phyloP scores from a whole-genome alignment of 179 eudicot genomes.

The Silene noctiflora region DNA sequence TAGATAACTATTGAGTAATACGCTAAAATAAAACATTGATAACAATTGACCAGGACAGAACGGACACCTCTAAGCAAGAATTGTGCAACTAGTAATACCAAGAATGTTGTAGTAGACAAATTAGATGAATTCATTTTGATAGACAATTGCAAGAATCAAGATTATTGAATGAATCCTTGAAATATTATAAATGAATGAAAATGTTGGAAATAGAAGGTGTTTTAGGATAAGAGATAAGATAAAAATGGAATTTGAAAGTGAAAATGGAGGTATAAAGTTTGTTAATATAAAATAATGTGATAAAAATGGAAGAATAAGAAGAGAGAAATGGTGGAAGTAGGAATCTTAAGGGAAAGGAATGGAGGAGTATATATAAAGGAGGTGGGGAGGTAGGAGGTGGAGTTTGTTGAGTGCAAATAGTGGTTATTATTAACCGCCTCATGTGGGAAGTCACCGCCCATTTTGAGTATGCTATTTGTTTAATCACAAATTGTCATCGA shows the following conservation, averaged over 20 bases:
- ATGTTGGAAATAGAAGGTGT: neutral
- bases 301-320: neutral
- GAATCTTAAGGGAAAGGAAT: slow-evolving; percentile 19
- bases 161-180: neutral
- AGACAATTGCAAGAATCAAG: no score
- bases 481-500: no score
- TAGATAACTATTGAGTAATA: no score
- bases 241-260: neutral
- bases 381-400: neutral
- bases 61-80: slow-evolving; percentile 8
- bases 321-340: neutral
- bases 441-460: slow-evolving; percentile 35
- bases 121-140: slow-evolving; percentile 20
- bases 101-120: neutral
- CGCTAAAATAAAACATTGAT: no score
- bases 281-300: neutral
- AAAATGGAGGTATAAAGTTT: neutral
- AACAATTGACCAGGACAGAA: no score
- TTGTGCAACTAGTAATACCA: neutral
- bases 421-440: slow-evolving; percentile 14
- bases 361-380: slow-evolving; percentile 8
- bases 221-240: no score
- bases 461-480: neutral
- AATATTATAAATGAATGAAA: neutral
- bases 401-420: slow-evolving; percentile 19